These are phyloP conservation scores for Fusarium lyarnte DNA, from an alignment of 2,329 filamentous ascomycete species.

Conservation along the genomic window DNA sequence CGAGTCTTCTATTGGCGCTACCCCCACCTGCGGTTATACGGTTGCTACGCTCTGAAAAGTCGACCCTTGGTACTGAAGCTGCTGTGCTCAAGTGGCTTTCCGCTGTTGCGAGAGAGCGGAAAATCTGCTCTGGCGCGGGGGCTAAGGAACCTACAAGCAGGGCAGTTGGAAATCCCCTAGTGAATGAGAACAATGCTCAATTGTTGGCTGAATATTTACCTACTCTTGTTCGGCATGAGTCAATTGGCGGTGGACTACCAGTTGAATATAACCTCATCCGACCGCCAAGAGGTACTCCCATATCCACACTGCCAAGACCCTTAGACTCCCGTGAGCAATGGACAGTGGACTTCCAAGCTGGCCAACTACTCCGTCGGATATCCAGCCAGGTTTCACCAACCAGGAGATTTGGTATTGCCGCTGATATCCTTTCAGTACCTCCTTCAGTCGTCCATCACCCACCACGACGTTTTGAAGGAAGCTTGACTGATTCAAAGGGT, in stretches of 20 bases:
- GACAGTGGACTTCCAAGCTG: constrained; percentile 58
- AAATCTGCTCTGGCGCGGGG: not conserved
- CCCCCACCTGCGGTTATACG: constrained; percentile 55
- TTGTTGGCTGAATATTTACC: constrained; percentile 51
- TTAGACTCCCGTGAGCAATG: constrained; percentile 50
- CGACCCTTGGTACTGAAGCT: constrained; percentile 56
- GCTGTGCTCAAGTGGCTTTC: constrained; percentile 57
- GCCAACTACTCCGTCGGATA: constrained; percentile 57
- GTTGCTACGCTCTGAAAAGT: constrained; percentile 59
- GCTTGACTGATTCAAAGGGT: constrained; percentile 37
- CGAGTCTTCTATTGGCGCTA: constrained; percentile 54
- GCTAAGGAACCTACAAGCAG: constrained; percentile 6
- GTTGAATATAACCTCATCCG: constrained; percentile 56
- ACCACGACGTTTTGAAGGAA: constrained; percentile 34
- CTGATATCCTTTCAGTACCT: constrained; percentile 41
- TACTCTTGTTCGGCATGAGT: constrained; percentile 52
- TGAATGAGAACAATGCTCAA: not conserved
- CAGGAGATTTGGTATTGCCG: constrained; percentile 56
- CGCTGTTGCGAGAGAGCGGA: constrained; percentile 30
- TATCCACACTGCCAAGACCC: constrained; percentile 49
- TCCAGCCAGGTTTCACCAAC: constrained; percentile 57
- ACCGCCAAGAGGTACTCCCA: constrained; percentile 49
- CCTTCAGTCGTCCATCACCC: constrained; percentile 22
- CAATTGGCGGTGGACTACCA: constrained; percentile 41
- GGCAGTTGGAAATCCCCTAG: not conserved